A percentile compares a stretch with the other conserved stretches of the same genome.
phyloP scores from a whole-genome alignment of 345 rosid species.

The Rhodomyrtus tomentosa region DNA sequence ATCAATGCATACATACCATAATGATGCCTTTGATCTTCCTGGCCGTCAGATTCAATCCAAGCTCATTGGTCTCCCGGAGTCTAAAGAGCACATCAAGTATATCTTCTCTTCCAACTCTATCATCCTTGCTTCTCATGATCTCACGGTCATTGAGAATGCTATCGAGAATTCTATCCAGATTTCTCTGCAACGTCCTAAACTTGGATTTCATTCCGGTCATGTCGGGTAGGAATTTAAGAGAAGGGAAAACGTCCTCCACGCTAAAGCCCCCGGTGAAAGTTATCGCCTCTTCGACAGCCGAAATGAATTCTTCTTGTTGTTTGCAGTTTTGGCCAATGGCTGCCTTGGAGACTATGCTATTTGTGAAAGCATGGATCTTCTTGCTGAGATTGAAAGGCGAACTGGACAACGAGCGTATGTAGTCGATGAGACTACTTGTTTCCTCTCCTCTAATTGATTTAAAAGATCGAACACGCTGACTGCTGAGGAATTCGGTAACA shows the following conservation, averaged over 20 bases:
- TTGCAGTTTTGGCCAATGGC: neutral
- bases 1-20: too few relatives aligned
- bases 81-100: neutral
- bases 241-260: too few relatives aligned
- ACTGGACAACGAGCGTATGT: neutral
- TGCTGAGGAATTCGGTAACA: conserved; percentile 8
- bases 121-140: neutral
- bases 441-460: conserved; percentile 12
- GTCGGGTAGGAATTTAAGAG: neutral
- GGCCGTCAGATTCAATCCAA: neutral
- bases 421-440: neutral
- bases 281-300: neutral
- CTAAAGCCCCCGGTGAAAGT: too few relatives aligned
- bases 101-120: neutral
- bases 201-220: neutral
- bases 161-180: neutral
- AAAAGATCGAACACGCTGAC: conserved; percentile 6
- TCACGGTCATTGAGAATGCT: too few relatives aligned
- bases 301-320: neutral
- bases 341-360: neutral
- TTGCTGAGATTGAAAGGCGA: neutral
- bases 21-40: neutral
- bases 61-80: neutral
- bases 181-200: neutral
- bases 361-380: neutral